phyloP scores from a whole-genome alignment of 805 yeast species.

The Monosporozyma unispora region DNA sequence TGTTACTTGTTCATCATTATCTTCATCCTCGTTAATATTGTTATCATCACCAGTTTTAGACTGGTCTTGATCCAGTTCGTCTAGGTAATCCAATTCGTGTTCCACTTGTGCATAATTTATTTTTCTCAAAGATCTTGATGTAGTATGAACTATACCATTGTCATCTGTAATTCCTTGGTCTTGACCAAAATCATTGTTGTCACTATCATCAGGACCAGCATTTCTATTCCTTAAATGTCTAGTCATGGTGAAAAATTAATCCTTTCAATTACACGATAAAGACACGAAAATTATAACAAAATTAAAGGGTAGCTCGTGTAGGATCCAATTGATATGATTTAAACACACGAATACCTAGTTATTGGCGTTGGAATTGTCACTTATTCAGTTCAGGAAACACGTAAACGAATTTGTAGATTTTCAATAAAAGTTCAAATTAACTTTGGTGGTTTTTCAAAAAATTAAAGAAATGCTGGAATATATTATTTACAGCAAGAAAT shows the following conservation, averaged over 20 bases:
- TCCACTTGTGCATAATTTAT: constrained; percentile 32
- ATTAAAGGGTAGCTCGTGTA: no score
- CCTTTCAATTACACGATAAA: background rate
- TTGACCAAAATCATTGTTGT: constrained; percentile 12
- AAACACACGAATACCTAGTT: no score
- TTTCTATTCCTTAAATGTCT: constrained; percentile 12
- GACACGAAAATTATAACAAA: no score
- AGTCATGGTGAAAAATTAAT: constrained; percentile 5
- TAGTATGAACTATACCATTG: constrained; percentile 24
- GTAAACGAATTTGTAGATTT: background rate
- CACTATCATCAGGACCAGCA: constrained; percentile 1
- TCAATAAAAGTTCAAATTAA: background rate
- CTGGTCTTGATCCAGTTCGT: constrained; percentile 9
- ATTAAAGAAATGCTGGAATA: background rate
- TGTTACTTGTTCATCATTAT: constrained; percentile 11
- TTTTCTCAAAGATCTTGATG: constrained; percentile 28
- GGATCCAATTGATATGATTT: no score
- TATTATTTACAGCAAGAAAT: background rate
- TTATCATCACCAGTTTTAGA: constrained; percentile 4
- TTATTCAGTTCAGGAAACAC: background rate
- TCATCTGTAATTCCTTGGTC: constrained; percentile 14
- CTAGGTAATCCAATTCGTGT: constrained; percentile 25
- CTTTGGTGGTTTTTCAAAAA: background rate
- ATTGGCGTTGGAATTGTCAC: background rate
- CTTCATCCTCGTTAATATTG: constrained; percentile 10